Evolutionary conservation across 345 rosid genomes (phyloP), one percentile per base, ranked within the genome.

Genomic region (Acer yangbiense): DNA sequence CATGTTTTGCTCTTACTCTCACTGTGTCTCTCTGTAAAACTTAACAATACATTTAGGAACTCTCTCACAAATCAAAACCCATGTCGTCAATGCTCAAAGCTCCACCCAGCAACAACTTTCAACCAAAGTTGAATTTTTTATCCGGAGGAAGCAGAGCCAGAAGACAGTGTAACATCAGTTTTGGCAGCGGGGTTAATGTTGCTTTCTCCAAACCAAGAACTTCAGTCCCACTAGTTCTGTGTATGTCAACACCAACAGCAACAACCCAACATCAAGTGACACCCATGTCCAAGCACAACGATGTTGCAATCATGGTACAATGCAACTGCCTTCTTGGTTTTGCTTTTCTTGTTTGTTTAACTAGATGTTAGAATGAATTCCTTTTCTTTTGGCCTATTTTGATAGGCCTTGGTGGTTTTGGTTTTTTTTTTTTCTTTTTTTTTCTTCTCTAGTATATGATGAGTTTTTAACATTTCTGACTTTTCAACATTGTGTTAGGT

Each of bases 271-370:
- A 73, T 66, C 75, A 55, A 35, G 79, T 20, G 62, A 81, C 80
- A 20, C 74, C 88, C 44, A 65, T 27, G 72, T 77, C 78, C 13
- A 74, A 83, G 29, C 82, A 81, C 55, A 67, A 41, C 20, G 84
- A 79, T 76, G 74, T 85, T 61, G 80, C 90, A 58, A 76, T 89
- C 79, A 82, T 89, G 90, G 90, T 89, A 85, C 32, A 4, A 2
- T 8, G 3, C 48, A 35, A 29, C 6, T 43, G 16, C 14, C 16
- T 29, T 17, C n/a, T 41, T 4, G 41, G 54, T 63, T 58, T 13
- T 44, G 48, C 35, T 18, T 3, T 9, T 41, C 16, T 46, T 6
- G 3, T 12, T 14, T 44, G 7, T 74, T 43, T 72, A 44, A 44
- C 10, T 44, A 44, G 10, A 9, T 44, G 11, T 1, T 9, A 44